phyloP scores from a whole-genome alignment of 441 rosid genomes.

The Erysimum pusillum region DNA sequence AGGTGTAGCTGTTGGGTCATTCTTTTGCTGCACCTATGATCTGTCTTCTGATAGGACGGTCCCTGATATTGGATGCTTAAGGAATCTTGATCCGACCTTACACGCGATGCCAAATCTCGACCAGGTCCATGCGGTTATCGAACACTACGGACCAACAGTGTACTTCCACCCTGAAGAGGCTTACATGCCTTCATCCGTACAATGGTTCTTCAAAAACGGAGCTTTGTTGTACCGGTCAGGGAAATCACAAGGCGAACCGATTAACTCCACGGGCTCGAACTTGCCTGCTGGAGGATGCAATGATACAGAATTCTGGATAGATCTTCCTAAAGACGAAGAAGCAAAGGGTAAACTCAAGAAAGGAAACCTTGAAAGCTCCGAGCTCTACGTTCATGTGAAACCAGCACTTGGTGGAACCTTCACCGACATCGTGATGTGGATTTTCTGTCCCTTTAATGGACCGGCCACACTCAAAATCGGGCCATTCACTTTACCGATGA shows the following conservation, averaged over 20 bases:
- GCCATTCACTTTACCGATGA: slow-evolving; percentile 59
- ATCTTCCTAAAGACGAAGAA: slow-evolving; percentile 59
- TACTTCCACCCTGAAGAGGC: slow-evolving; percentile 76
- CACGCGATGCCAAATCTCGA: slow-evolving; percentile 70
- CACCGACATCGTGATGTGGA: slow-evolving; percentile 78
- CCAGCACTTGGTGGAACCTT: slow-evolving; percentile 76
- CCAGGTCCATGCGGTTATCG: slow-evolving; percentile 61
- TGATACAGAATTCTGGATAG: slow-evolving; percentile 70
- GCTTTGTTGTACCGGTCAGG: slow-evolving; percentile 59
- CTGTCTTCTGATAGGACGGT: slow-evolving; percentile 41
- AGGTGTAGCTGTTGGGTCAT: slow-evolving; percentile 73
- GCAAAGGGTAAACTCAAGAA: slow-evolving; percentile 54
- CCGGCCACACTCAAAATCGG: slow-evolving; percentile 75
- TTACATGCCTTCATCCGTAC: slow-evolving; percentile 73
- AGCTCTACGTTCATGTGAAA: slow-evolving; percentile 73
- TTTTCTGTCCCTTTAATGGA: slow-evolving; percentile 78
- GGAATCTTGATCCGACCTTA: slow-evolving; percentile 58
- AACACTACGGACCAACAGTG: slow-evolving; percentile 70
- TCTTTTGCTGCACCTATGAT: slow-evolving; percentile 59
- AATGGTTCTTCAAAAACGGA: slow-evolving; percentile 76
- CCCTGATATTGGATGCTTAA: slow-evolving; percentile 63
- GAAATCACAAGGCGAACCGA: slow-evolving; percentile 51
- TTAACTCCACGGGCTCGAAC: slow-evolving; percentile 61
- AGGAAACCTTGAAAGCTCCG: slow-evolving; percentile 67
- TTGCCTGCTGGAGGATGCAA: slow-evolving; percentile 65